phyloP scores from a whole-genome alignment of 1,139 yeast genomes.

The Sugiyamaella japonica region DNA sequence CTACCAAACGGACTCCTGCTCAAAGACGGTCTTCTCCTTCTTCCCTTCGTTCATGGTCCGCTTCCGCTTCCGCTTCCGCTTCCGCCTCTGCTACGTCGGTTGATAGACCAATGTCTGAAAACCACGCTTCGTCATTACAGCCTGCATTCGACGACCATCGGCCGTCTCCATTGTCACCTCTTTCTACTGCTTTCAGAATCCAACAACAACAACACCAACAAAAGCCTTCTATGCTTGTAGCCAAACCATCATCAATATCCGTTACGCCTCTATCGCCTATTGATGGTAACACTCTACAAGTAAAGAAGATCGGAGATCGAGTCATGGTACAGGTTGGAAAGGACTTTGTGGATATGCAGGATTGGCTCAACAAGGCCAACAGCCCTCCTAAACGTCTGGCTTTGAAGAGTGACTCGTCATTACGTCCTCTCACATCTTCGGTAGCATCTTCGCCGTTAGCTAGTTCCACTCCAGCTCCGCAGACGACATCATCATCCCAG shows the following conservation, averaged over 20 bases:
- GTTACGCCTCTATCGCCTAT: background rate
- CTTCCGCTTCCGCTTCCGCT: background rate
- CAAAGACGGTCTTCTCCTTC: constrained; percentile 12
- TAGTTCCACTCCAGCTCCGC: background rate
- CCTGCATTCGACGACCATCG: constrained; percentile 4
- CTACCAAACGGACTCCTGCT: background rate
- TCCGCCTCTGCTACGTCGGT: background rate
- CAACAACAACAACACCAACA: constrained; percentile 1
- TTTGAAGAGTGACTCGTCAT: background rate
- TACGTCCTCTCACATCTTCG: background rate
- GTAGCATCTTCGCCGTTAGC: background rate
- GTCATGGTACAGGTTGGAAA: constrained; percentile 37
- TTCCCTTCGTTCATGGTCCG: constrained; percentile 7
- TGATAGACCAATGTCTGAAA: background rate
- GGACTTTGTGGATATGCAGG: constrained; percentile 38
- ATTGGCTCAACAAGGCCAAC: constrained; percentile 33
- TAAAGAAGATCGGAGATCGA: constrained; percentile 35
- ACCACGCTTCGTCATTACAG: constrained; percentile 2
- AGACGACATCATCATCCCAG: background rate
- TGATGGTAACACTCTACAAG: constrained; percentile 27
- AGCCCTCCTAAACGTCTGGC: background rate
- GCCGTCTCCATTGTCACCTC: constrained; percentile 12
- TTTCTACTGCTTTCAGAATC: background rate
- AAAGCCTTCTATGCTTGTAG: background rate
- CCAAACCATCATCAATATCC: background rate